Conservation (phyloP, 2,329 filamentous ascomycete genomes). For the Moelleriella libera region DNA sequence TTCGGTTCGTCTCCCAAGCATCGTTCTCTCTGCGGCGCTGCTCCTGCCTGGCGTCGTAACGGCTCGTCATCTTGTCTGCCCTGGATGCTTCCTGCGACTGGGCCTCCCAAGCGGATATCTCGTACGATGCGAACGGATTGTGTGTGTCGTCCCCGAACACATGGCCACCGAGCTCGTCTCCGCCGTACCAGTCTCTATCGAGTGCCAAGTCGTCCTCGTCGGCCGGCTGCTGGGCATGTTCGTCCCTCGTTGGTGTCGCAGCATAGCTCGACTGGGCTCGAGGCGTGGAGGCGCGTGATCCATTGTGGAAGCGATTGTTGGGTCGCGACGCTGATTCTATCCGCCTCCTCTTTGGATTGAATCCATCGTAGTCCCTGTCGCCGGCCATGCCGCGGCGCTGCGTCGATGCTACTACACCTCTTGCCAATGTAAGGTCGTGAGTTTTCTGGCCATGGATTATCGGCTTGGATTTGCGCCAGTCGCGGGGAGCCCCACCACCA, state of each 20-base stretch:
- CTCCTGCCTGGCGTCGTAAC: conserved; percentile 52
- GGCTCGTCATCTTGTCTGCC: conserved; percentile 66
- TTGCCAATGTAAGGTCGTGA: too few species aligned
- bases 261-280: conserved; percentile 22
- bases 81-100: conserved; percentile 67
- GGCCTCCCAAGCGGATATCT: conserved; percentile 57
- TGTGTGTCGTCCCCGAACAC: conserved; percentile 85
- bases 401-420: too few species aligned
- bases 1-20: conserved; percentile 96
- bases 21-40: conserved; percentile 92
- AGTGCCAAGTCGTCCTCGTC: conserved; percentile 61
- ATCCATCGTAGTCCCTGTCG: conserved; percentile 21
- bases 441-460: too few species aligned
- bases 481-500: too few species aligned
- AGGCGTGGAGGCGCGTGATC: conserved; percentile 18
- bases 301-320: conserved; percentile 15
- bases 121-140: conserved; percentile 74
- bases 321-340: conserved; percentile 17
- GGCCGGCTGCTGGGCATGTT: conserved; percentile 43
- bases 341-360: conserved; percentile 23
- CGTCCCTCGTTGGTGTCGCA: conserved; percentile 21
- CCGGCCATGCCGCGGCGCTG: conserved; percentile 13
- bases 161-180: conserved; percentile 69
- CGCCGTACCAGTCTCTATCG: conserved; percentile 86
- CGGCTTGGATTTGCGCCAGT: too few species aligned